Conservation (phyloP, 371 early-diverging fungal genomes). For the Thermomucor indicae-seudaticae region DNA sequence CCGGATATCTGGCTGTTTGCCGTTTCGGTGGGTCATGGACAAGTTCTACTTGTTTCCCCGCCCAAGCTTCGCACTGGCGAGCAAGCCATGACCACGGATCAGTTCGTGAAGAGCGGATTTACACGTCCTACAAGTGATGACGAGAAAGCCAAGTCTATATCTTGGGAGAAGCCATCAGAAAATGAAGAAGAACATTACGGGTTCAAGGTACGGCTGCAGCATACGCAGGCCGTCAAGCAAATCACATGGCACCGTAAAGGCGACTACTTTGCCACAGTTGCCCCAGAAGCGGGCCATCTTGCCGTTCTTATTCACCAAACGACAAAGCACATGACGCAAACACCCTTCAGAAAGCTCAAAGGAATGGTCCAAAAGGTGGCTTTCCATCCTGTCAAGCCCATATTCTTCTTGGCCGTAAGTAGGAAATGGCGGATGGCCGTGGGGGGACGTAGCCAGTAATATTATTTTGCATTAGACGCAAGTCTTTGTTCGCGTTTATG, state of each 20-base stretch:
- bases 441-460: no score
- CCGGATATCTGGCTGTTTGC: slow-evolving; percentile 73
- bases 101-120: slow-evolving; percentile 52
- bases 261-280: slow-evolving; percentile 89
- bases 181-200: slow-evolving; percentile 50
- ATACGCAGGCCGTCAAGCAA: slow-evolving; percentile 65
- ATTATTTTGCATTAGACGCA: slow-evolving; percentile 64
- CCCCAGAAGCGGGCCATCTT: slow-evolving; percentile 60
- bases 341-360: slow-evolving; percentile 83
- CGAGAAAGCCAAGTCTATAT: slow-evolving; percentile 26
- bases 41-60: slow-evolving; percentile 51
- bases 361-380: slow-evolving; percentile 84
- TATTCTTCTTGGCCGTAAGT: slow-evolving; percentile 87
- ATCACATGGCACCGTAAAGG: slow-evolving; percentile 96
- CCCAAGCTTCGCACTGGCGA: slow-evolving; percentile 47
- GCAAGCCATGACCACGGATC: slow-evolving; percentile 42
- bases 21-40: slow-evolving; percentile 61
- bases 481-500: slow-evolving; percentile 89
- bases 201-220: slow-evolving; percentile 47
- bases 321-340: slow-evolving; percentile 82
- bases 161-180: slow-evolving; percentile 63
- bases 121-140: slow-evolving; percentile 22
- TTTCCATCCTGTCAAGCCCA: slow-evolving; percentile 94
- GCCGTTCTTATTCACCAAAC: slow-evolving; percentile 92
- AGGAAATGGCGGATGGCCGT: no score